Percentiles rank a stretch among this genome's conserved stretches.
phyloP scores from a whole-genome alignment of 1,284 basidiomycete genomes.

The Cutaneotrichosporon arboriforme region DNA sequence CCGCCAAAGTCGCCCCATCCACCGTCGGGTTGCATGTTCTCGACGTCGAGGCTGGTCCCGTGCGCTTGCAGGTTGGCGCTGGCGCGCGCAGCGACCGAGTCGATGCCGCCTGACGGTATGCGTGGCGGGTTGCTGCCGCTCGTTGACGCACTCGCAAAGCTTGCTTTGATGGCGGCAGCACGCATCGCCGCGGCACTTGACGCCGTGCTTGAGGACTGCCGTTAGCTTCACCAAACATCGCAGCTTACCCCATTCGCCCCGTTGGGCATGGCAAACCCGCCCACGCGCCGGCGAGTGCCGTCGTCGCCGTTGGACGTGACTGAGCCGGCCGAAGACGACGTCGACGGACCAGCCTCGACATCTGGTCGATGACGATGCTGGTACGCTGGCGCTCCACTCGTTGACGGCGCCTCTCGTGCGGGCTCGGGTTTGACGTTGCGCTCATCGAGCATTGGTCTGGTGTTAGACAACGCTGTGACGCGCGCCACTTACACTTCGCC shows the following conservation, averaged over 20 bases:
- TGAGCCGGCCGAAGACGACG: background rate
- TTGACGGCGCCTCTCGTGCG: background rate
- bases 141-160: background rate
- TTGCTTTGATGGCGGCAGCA: background rate
- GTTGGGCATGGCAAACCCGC: slow-evolving; percentile 6
- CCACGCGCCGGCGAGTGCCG: background rate
- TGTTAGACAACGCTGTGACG: background rate
- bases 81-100: slow-evolving; percentile 26
- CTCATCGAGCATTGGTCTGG: slow-evolving; percentile 6
- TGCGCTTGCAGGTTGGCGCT: slow-evolving; percentile 12
- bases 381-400: slow-evolving; percentile 19
- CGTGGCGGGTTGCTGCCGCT: slow-evolving; percentile 13
- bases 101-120: slow-evolving; percentile 31
- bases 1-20: slow-evolving; percentile 6
- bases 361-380: slow-evolving; percentile 42
- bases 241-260: slow-evolving; percentile 5
- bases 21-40: slow-evolving; percentile 2
- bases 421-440: background rate
- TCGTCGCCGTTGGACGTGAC: background rate
- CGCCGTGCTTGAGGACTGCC: background rate
- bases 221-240: background rate
- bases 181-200: background rate
- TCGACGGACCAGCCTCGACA: background rate
- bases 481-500: slow-evolving; percentile 13
- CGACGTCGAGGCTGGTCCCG: slow-evolving; percentile 8